Base-by-base conservation (phyloP, 805 yeast species). In the Zygotorulaspora danielsina region DNA sequence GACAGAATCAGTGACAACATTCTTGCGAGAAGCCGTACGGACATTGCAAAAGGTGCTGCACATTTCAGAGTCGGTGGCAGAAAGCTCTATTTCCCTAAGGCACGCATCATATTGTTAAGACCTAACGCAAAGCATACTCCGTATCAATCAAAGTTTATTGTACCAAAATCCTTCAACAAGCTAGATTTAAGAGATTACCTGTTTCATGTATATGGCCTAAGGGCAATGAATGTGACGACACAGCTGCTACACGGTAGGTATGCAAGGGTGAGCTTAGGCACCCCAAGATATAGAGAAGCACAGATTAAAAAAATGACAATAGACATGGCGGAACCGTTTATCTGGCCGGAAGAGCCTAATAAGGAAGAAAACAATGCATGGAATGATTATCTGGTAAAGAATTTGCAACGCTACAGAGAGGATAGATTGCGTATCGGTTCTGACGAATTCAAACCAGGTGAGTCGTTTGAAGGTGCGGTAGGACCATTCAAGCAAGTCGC, bases 101-200 rank as follows among this genome's bases (percentile, higher is more conserved):
- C 94, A 1, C 72, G 90, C 46, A 71, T 90, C 26, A 77, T 84
- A 36, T 69, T 90, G 21, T 66, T 93, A 46, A 76, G 95, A 58
- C 96, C 97, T 30, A 84, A 84, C 55, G 96, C 97, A n/a, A 85
- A 85, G 57, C 95, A 86, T 65, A 84, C 96, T 0, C 99, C 99
- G 34, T 89, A 84, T 66, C 97, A 88, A 65, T 97, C 97, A 35
- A 88, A 87, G 62, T 93, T 93, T 65, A 78, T 85, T 48, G 98
- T 94, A 13, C 98, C 99, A 11, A 78, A 84, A 57, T 78, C 85
- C 39, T 89, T 93, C 73, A 93, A 93, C 70, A 90, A 89, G 63
- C 71, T 93, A 67, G 97, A 90, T 63, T 72, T 93, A 46, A 78
- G 98, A 63, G 99, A 93, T 66, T 93, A 93, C 59, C 71, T 93